Evolutionary conservation across 768 basidiomycete genomes (phyloP).

Genomic region (Tylopilus plumbeoviolaceoides): DNA sequence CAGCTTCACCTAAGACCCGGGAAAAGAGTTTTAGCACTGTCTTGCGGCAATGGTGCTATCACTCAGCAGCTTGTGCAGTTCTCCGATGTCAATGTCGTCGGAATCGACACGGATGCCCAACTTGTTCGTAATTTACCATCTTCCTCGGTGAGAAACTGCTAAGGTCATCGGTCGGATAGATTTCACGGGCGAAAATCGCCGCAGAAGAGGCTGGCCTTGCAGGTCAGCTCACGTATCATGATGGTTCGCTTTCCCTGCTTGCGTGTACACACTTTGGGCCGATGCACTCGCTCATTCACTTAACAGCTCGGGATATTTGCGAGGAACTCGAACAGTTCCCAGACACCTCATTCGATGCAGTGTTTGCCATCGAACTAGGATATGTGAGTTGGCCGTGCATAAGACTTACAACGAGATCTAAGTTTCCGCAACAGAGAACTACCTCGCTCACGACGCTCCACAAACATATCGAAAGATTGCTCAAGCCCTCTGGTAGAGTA

Average conservation of each 20-base stretch:
- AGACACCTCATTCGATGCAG: conserved; percentile 7
- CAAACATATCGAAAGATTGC: conserved; percentile 1
- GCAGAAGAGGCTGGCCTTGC: conserved; percentile 1
- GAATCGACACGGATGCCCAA: conserved; percentile 2
- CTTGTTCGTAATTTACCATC: neutral
- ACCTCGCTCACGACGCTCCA: neutral
- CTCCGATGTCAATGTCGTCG: conserved; percentile 6
- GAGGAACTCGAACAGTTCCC: conserved; percentile 3
- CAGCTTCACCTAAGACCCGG: conserved; percentile 4
- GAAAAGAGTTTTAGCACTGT: conserved; percentile 6
- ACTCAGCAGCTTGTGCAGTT: conserved; percentile 3
- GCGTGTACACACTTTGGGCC: neutral
- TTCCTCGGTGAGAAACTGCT: neutral
- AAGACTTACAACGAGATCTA: neutral
- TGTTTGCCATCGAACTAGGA: conserved; percentile 8
- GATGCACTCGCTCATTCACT: neutral
- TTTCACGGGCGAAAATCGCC: neutral
- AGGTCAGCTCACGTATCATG: neutral
- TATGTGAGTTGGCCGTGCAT: neutral
- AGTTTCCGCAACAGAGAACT: neutral
- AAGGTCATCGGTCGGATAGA: neutral
- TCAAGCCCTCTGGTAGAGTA: conserved; percentile 7
- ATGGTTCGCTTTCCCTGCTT: neutral
- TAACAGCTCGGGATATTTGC: neutral
- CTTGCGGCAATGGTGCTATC: conserved; percentile 1